Conservation (phyloP, 208 protist species). For the Leishmania guyanensis region DNA sequence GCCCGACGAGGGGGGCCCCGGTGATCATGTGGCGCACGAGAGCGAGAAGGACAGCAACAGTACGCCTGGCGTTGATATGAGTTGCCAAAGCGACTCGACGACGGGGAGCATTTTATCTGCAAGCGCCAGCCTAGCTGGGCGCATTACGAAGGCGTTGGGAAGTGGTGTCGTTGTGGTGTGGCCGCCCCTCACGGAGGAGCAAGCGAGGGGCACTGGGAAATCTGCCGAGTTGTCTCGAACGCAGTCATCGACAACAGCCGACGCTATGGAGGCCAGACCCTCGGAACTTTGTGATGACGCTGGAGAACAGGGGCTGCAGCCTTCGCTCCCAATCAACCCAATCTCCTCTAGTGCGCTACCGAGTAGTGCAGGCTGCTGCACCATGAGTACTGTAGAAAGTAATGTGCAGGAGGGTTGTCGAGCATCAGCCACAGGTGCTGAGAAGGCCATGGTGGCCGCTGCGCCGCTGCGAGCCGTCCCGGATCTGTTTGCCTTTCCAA, state of each 20-base stretch:
- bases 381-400: background rate
- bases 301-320: background rate
- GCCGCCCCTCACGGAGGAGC: background rate
- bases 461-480: background rate
- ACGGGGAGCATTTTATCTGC: background rate
- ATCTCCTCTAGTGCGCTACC: background rate
- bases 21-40: background rate
- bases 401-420: background rate
- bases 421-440: background rate
- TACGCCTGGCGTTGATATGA: background rate
- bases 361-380: background rate
- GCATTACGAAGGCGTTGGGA: constrained; percentile 10
- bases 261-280: background rate
- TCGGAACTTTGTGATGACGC: background rate
- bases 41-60: constrained; percentile 1
- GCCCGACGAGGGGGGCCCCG: background rate
- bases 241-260: background rate
- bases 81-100: background rate
- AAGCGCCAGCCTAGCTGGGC: background rate
- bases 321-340: background rate
- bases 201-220: background rate
- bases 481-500: constrained; percentile 6
- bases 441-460: background rate
- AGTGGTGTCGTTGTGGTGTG: constrained; percentile 25
- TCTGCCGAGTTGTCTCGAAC: background rate